Evolutionary conservation across 345 rosid species (phyloP), one percentile per base, ranked within the genome.

Genomic region (Rubroshorea leprosula): DNA sequence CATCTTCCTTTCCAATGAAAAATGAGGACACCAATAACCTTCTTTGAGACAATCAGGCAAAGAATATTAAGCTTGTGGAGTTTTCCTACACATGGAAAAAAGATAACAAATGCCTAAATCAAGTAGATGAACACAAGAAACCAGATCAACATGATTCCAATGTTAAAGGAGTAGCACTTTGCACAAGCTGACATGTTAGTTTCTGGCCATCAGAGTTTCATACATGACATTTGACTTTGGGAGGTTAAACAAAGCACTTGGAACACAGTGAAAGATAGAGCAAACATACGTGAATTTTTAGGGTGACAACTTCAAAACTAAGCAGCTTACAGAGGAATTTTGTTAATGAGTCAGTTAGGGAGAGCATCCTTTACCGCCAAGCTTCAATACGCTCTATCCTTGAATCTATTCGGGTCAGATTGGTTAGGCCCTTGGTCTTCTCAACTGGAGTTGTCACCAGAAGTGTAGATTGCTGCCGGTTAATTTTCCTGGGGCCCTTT

Each of bases 391-490:
- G 29, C 5, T 50, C 54, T 4, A 13, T 50, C 54, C 29, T 12
- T 1, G 26, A 50, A 10, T 13, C 29, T 6, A 50, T 50, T 2
- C 27, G 27, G 27, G 15, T 50, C 54, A 50, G 54, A 49, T 49
- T 49, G 52, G 10, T 18, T 10, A 49, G 5, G 17, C 52, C 52
- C 24, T 20, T 49, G 22, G 52, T 20, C 23, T 49, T 49, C 52
- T 18, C 52, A 8, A 11, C 20, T 11, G 24, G 12, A 19, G 6
- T 19, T 49, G 51, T 17, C 76, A 67, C 51, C 18, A 46, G 70
- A 69, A 70, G 73, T 50, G 57, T 60, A 44, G 80, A 65, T 57
- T 62, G 62, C 59, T 62, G 77, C 56, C 66, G 51, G 59, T 41
- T 65, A 41, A 63, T 22, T 58, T 64, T 66, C 44, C 68, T 53